Base-by-base conservation (phyloP, 495 filamentous ascomycete species). In the Daldinia vernicosa region DNA sequence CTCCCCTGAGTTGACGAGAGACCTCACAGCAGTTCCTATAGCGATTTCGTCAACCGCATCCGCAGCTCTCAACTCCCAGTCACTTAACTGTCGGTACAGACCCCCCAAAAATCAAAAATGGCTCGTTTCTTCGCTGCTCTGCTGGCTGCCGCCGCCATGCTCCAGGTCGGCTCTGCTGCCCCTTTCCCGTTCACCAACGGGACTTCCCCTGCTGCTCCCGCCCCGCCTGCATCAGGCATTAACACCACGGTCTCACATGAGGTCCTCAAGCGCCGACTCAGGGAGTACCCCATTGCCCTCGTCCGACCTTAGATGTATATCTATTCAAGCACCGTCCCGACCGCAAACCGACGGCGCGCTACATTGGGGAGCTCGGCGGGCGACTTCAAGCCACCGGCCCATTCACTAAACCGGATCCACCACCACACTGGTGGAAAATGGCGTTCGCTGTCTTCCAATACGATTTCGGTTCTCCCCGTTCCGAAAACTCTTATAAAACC, bases 51-150 rank as follows among this genome's bases (percentile, higher is more conserved):
- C 57, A 69, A 59, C 35, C 43, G 12, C 17, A 35, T 50, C 60
- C 37, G 67, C 55, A 59, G 62, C 47, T 51, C 14, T 60, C 54
- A 60, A 67, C 33, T 52, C 55, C 24, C 55, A 14, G 55, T 59
- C 59, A 32, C 56, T 53, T 19, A 56, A 53, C 52, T 17, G 43
- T 74, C 62, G 59, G 27, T 51, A 37, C 53, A 61, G 17, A 9
- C 54, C 58, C 52, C 35, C 39, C 30, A 45, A 51, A 59, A 15
- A 17, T 68, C 55, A 65, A 39, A 53, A 32, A 76, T 77, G 75
- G 75, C 75, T 65, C 70, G 65, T 12, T 73, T 77, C 72, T 69
- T 77, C 67, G 60, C 72, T 71, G 70, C 67, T 67, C 55, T 77
- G 22, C 52, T 77, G 72, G 75, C 75, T 60, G 72, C 61, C 39